Evolutionary conservation across 768 basidiomycete species (phyloP).

Genomic region (Trametes punicea): DNA sequence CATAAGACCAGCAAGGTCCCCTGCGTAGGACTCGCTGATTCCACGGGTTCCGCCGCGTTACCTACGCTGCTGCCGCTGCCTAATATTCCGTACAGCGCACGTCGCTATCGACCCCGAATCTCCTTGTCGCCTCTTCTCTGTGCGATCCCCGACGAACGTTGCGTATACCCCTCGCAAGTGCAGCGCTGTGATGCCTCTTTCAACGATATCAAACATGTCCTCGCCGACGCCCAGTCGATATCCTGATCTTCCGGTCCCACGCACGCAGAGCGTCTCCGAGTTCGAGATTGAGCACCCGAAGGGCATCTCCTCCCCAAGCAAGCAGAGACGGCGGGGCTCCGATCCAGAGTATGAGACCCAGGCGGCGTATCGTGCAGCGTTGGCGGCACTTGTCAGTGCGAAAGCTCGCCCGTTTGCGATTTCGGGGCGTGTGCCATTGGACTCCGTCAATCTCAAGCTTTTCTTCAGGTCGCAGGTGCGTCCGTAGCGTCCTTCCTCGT

Average conservation of each 20-base stretch:
- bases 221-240: slow-evolving; percentile 35
- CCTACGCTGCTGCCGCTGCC: slow-evolving; percentile 8
- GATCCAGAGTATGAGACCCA: slow-evolving; percentile 51
- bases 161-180: neutral
- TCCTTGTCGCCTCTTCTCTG: slow-evolving; percentile 8
- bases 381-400: slow-evolving; percentile 52
- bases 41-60: slow-evolving; percentile 11
- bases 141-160: slow-evolving; percentile 3
- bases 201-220: slow-evolving; percentile 23
- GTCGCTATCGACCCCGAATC: neutral
- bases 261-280: slow-evolving; percentile 44
- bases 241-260: slow-evolving; percentile 39
- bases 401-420: slow-evolving; percentile 63
- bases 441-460: slow-evolving; percentile 61
- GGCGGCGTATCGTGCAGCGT: slow-evolving; percentile 49
- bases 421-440: slow-evolving; percentile 66
- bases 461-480: slow-evolving; percentile 79
- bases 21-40: neutral
- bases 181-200: slow-evolving; percentile 18
- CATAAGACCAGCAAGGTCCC: slow-evolving; percentile 24
- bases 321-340: slow-evolving; percentile 25
- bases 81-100: slow-evolving; percentile 10
- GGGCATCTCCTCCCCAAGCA: slow-evolving; percentile 15
- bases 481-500: neutral
- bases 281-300: slow-evolving; percentile 61